Percentiles rank a stretch among this genome's conserved stretches.
Conservation (phyloP, 1,284 basidiomycete genomes). For the Rhodotorula sp. region DNA sequence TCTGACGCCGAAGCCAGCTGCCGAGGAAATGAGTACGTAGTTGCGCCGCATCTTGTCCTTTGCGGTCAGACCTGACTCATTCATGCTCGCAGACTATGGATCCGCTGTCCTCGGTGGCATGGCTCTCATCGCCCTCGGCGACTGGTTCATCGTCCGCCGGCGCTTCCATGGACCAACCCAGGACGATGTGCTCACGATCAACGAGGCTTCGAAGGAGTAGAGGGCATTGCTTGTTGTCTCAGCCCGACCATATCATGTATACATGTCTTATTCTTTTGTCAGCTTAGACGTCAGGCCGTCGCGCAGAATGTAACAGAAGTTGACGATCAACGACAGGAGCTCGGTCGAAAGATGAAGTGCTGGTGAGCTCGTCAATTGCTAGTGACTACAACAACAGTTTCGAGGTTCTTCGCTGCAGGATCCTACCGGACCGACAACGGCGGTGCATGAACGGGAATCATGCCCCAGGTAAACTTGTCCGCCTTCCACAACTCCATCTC, state of each 20-base stretch:
- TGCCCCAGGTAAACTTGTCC: slow-evolving; percentile 66
- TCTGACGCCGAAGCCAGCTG: slow-evolving; percentile 49
- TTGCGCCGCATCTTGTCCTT: not conserved
- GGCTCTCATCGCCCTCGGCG: slow-evolving; percentile 45
- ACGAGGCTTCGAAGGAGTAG: not conserved
- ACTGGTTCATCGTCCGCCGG: slow-evolving; percentile 44
- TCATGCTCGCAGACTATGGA: slow-evolving; percentile 45
- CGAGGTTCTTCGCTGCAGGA: no score
- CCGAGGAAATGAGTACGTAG: slow-evolving; percentile 48
- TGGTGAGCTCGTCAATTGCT: no score
- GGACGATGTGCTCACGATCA: not conserved
- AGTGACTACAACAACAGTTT: no score
- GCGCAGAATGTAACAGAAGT: no score
- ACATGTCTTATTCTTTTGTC: no score
- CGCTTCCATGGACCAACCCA: slow-evolving; percentile 1
- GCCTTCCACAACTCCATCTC: slow-evolving; percentile 62
- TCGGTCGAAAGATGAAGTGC: no score
- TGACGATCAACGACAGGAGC: no score
- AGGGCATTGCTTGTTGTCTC: no score
- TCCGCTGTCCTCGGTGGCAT: slow-evolving; percentile 26
- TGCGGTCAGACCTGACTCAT: not conserved
- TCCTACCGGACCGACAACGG: slow-evolving; percentile 63
- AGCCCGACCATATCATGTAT: no score
- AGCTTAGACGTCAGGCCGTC: no score
- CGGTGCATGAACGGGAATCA: slow-evolving; percentile 73